phyloP scores from a whole-genome alignment of 768 basidiomycete genomes.

The Boletales sp. region DNA sequence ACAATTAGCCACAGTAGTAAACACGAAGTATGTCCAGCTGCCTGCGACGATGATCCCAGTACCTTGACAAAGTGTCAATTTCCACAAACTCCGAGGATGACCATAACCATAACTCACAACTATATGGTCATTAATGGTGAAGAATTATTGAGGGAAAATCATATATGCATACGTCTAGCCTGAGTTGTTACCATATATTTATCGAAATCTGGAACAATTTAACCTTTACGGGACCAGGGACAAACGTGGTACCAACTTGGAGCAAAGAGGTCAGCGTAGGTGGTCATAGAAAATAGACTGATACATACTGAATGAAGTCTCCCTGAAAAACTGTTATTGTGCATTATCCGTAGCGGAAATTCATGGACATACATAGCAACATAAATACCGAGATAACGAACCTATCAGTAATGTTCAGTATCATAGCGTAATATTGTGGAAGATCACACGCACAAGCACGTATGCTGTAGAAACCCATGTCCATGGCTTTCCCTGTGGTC shows the following conservation, averaged over 20 bases:
- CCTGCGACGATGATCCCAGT: neutral
- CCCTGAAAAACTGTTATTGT: neutral
- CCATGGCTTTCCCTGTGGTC: neutral
- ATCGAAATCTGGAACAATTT: neutral
- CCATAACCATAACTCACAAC: neutral
- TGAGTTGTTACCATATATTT: neutral
- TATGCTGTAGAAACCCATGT: constrained; percentile 2
- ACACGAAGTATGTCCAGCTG: neutral
- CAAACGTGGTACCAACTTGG: neutral
- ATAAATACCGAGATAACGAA: neutral
- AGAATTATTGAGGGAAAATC: neutral
- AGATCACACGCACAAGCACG: neutral
- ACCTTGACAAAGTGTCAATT: neutral
- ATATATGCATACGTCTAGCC: neutral
- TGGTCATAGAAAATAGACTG: too few relatives aligned
- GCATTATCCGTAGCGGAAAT: too few relatives aligned
- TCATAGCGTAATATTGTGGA: neutral
- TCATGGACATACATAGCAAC: too few relatives aligned
- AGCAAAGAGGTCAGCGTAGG: neutral
- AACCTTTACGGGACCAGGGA: neutral
- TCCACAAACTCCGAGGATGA: neutral
- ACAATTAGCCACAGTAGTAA: neutral
- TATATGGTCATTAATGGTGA: neutral
- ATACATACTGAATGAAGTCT: neutral
- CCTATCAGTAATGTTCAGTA: neutral